A percentile compares a stretch with the other conserved stretches of the same genome.
Evolutionary conservation across 495 filamentous ascomycete species (phyloP).

Genomic region (Venustampulla echinocandica): DNA sequence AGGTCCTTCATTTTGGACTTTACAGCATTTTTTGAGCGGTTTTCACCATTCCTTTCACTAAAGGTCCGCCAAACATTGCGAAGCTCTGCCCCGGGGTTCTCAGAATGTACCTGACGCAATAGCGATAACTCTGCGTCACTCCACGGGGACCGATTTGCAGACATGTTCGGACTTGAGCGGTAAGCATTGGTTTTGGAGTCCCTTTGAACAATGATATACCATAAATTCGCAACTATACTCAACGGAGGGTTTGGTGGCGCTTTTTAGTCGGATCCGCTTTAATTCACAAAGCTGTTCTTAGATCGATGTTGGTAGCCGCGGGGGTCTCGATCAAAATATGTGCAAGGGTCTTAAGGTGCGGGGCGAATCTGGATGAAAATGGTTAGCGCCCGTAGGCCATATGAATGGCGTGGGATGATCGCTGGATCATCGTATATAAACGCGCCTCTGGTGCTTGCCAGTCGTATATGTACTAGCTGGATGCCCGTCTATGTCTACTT

Average conservation of each 20-base stretch:
- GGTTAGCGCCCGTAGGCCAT: not conserved
- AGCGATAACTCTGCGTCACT: not conserved
- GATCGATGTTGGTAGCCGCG: not conserved
- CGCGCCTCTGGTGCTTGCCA: not conserved
- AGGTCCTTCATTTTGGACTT: not conserved
- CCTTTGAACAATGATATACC: not conserved
- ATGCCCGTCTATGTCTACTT: not conserved
- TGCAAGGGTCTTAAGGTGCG: not conserved
- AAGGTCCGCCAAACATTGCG: not conserved
- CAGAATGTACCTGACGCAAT: slow-evolving; percentile 1
- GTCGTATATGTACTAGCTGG: not conserved
- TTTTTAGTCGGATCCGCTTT: not conserved
- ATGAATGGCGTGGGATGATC: not conserved
- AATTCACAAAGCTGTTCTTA: not conserved
- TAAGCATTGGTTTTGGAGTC: not conserved
- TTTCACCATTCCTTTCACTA: not conserved
- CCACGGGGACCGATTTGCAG: not conserved
- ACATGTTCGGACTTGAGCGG: not conserved
- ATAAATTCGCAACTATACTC: not conserved
- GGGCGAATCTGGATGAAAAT: not conserved
- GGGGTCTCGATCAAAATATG: not conserved
- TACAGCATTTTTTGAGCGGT: not conserved
- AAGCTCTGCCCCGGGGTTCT: not conserved
- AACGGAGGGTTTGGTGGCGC: not conserved
- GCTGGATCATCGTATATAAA: not conserved